These are phyloP conservation scores for Platanus orientalis DNA, from an alignment of 164 flowering plant genomes.

Conservation along the genomic window DNA sequence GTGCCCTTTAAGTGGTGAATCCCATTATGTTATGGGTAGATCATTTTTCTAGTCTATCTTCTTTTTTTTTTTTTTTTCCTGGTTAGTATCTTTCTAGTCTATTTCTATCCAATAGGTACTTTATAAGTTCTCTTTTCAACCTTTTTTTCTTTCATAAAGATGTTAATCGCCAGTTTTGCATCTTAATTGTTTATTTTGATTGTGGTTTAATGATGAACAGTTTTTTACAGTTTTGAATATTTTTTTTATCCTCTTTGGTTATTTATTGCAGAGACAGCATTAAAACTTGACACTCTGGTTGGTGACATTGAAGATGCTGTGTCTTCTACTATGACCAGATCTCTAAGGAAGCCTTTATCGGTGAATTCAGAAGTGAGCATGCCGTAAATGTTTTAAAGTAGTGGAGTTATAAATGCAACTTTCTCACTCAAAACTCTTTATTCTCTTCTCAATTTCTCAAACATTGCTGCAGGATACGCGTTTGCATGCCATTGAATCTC, in stretches of 20 bases:
- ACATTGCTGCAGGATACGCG: slow-evolving; percentile 48
- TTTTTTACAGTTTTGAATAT: background rate
- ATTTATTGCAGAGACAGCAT: slow-evolving; percentile 64
- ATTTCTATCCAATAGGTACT: background rate
- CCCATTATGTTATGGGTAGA: too few species aligned
- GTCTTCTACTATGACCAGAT: slow-evolving; percentile 57
- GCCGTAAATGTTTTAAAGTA: background rate
- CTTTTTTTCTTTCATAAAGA: background rate
- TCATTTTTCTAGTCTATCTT: too few species aligned
- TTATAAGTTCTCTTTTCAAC: background rate
- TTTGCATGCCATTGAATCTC: slow-evolving; percentile 52
- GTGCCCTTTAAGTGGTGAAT: too few species aligned
- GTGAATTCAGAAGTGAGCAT: slow-evolving; percentile 54
- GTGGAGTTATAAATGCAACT: slow-evolving; percentile 3
- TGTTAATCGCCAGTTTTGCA: background rate
- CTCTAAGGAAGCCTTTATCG: slow-evolving; percentile 33
- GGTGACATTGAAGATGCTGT: slow-evolving; percentile 97
- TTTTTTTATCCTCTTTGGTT: background rate
- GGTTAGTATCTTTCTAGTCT: too few species aligned
- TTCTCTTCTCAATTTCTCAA: slow-evolving; percentile 12
- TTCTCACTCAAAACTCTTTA: background rate
- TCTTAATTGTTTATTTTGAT: background rate
- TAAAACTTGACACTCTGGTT: slow-evolving; percentile 76
- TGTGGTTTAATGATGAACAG: too few species aligned
- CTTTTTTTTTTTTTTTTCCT: too few species aligned